phyloP scores from a whole-genome alignment of 148 eudicot genomes.

The Bassia scoparia region DNA sequence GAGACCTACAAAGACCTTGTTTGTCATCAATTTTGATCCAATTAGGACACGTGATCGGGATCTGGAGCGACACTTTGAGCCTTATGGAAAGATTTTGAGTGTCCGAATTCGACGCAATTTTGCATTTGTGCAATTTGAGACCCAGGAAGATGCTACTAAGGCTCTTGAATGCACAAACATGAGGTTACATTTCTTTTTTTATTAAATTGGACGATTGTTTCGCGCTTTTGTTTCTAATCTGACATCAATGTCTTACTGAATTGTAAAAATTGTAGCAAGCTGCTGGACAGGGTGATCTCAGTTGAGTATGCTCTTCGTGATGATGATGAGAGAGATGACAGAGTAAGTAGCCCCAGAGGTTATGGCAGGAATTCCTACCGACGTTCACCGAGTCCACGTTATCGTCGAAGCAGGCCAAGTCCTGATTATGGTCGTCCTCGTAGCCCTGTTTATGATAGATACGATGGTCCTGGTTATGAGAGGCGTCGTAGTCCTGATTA shows the following conservation, averaged over 20 bases:
- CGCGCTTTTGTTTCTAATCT: neutral
- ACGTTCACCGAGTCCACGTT: conserved; percentile 71
- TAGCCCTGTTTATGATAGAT: conserved; percentile 63
- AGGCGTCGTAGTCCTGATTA: conserved; percentile 56
- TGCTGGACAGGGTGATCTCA: conserved; percentile 81
- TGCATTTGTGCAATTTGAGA: conserved; percentile 84
- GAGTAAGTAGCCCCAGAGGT: conserved; percentile 54
- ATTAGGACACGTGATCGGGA: conserved; percentile 54
- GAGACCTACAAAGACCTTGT: conserved; percentile 79
- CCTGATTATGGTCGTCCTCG: conserved; percentile 72
- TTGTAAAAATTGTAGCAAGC: conserved; percentile 53
- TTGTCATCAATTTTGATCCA: conserved; percentile 85
- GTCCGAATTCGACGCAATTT: conserved; percentile 73
- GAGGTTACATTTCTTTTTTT: conserved; percentile 46
- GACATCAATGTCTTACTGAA: neutral
- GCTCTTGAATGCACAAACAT: conserved; percentile 85
- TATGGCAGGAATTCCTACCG: conserved; percentile 62
- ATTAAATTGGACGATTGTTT: neutral
- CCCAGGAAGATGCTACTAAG: conserved; percentile 78
- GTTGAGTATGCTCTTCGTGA: conserved; percentile 94
- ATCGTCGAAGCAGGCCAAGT: conserved; percentile 58
- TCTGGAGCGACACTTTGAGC: conserved; percentile 73
- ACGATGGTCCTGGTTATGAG: conserved; percentile 58
- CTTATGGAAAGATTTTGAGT: conserved; percentile 66
- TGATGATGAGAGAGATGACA: conserved; percentile 68